Conservation (phyloP, 306 rosid genomes). For the Prunus persica region Prunus_persica_NCBIv2 NC_034009.1:40270001-40270500, state of each 20-base stretch:
- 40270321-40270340: too few relatives aligned
- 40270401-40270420: neutral
- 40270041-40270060: constrained; percentile 98
- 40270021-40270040: constrained; percentile 90
- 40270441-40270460: neutral
- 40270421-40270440: neutral
- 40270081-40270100: constrained; percentile 99
- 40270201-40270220: constrained; percentile 98
- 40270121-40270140: constrained; percentile 94
- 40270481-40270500: neutral
- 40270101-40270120: constrained; percentile 99
- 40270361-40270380: neutral
- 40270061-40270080: constrained; percentile 97
- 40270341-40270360: neutral
- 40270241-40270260: constrained; percentile 11
- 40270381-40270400: neutral
- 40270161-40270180: constrained; percentile 98
- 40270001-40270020: constrained; percentile 98
- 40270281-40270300: too few relatives aligned
- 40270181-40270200: constrained; percentile 99
- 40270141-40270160: constrained; percentile 90
- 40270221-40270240: constrained; percentile 45
- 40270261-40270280: neutral
- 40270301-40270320: neutral
- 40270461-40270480: neutral